Base-by-base conservation (phyloP, 306 rosid genomes). In the Trifolium subterraneum region DNA sequence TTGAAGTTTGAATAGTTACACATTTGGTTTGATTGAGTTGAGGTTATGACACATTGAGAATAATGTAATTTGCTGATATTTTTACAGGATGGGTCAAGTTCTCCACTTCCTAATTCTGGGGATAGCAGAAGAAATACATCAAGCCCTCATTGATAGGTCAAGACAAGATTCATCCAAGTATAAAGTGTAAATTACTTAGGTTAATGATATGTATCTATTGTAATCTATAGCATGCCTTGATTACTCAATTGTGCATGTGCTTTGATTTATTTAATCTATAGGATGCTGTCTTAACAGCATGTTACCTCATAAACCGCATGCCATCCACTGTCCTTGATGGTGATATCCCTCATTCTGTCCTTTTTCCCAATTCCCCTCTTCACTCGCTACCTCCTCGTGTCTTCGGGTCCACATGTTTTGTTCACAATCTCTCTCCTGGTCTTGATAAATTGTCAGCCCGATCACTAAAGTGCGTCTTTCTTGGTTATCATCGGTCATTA, bases 41-140 rank as follows among this genome's bases (percentile, higher is more conserved):
- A 48, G 12, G 8, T 35, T 35, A 35, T n/a, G n/a, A 35, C 8
- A 35, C 38, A 35, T 18, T 35, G 23, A 36, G 8, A 51, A 25
- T 22, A 45, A 66, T 50, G 38, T 48, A 5, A 20, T 7, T 70
- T 39, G 59, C 20, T 70, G 35, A 58, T 11, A 2, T 2, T 29
- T 36, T 71, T 79, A 64, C 60, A 80, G 82, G 82, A 72, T 79
- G 79, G 38, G 71, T 1, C n/a, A 0, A 3, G 58, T 50, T 77
- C 75, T 51, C 72, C 79, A 27, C 78, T 64, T 74, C 64, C 63
- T 42, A 19, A 47, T 58, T 76, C 76, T 25, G 77, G 64, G 39
- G 70, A 75, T 6, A 79, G 81, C 79, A 2, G 44, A 62, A 33
- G 8, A 60, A 61, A 76, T 39, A 3, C 39, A 14, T 71, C 79